A percentile compares a stretch with the other conserved stretches of the same genome.
phyloP scores from a whole-genome alignment of 108 stramenopile species.

The Cyclotella baltica region DNA sequence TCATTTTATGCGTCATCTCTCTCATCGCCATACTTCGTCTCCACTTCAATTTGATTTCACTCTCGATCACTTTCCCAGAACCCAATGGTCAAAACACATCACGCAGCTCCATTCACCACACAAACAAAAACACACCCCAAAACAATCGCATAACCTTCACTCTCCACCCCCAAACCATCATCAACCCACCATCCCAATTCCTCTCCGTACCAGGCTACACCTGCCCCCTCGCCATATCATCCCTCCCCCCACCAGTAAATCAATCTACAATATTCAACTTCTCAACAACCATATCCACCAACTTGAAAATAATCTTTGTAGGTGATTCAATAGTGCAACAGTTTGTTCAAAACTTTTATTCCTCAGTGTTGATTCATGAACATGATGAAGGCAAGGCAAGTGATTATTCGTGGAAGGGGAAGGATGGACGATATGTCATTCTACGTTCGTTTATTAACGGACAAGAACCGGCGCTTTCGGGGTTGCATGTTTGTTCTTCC shows the following conservation, averaged over 20 bases:
- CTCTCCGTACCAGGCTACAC: conserved; percentile 23
- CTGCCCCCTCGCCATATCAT: neutral
- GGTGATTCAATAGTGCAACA: conserved; percentile 38
- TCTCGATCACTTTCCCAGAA: too few species aligned
- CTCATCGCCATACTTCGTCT: too few species aligned
- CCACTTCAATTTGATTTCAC: too few species aligned
- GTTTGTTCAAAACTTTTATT: conserved; percentile 32
- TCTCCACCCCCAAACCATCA: neutral
- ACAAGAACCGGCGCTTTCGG: neutral
- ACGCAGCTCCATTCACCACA: neutral
- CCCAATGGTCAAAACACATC: too few species aligned
- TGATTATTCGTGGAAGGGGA: conserved; percentile 2
- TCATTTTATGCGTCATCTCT: too few species aligned
- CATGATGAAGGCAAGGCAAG: neutral
- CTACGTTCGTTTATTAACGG: conserved; percentile 17
- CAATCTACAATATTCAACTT: conserved; percentile 18
- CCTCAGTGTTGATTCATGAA: conserved; percentile 12
- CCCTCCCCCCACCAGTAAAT: conserved; percentile 7
- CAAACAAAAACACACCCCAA: neutral
- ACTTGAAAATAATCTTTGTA: conserved; percentile 28
- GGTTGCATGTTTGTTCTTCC: conserved; percentile 26
- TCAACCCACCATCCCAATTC: conserved; percentile 1
- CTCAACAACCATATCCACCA: conserved; percentile 19
- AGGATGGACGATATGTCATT: conserved; percentile 7
- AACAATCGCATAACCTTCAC: conserved; percentile 1